phyloP scores from a whole-genome alignment of 495 filamentous ascomycete genomes.

The Parmelia sp. region DNA sequence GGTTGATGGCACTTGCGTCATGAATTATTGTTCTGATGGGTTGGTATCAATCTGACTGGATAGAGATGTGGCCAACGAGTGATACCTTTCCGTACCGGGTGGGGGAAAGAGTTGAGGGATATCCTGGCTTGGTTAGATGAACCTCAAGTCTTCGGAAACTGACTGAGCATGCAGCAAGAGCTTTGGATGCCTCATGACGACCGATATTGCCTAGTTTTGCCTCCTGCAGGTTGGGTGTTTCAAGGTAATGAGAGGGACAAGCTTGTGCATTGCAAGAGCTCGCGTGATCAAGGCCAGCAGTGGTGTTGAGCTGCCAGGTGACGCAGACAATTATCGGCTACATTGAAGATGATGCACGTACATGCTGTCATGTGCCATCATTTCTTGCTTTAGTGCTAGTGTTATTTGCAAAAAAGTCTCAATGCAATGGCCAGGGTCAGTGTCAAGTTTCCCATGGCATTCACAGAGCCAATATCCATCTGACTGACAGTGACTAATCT shows the following conservation, averaged over 20 bases:
- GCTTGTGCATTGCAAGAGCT: neutral
- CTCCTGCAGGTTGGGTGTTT: neutral
- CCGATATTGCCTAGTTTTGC: neutral
- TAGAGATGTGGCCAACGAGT: neutral
- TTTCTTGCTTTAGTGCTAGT: neutral
- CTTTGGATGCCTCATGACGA: neutral
- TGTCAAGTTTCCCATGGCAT: neutral
- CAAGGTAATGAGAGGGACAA: neutral
- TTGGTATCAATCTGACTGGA: neutral
- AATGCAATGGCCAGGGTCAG: neutral
- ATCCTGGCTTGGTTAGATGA: neutral
- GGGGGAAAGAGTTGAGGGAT: neutral
- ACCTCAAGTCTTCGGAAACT: neutral
- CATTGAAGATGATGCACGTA: neutral
- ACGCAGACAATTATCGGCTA: neutral
- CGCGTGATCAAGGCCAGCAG: neutral
- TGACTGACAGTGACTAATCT: neutral
- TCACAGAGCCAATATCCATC: neutral
- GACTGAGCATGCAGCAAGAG: neutral
- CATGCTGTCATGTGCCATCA: neutral
- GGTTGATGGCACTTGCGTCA: neutral
- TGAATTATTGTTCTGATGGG: neutral
- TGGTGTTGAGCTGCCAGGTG: neutral
- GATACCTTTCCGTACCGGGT: neutral
- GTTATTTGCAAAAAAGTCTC: neutral